Evolutionary conservation across 169 alveolate genomes (phyloP), one percentile per base, ranked within the genome.

Genomic region (Cryptosporidium ryanae): DNA sequence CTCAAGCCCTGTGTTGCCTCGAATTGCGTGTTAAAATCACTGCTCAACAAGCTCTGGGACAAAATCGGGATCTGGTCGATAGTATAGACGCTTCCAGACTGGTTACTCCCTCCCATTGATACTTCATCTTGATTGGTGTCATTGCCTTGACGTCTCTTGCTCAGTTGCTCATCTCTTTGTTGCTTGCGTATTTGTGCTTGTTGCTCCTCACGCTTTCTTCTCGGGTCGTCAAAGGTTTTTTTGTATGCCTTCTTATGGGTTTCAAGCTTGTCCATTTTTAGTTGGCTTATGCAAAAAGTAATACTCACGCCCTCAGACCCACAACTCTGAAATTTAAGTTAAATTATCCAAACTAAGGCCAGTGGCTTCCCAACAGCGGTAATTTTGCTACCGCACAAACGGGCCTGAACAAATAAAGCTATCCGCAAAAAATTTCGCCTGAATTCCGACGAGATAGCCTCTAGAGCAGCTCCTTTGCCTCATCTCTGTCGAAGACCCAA

Each of bases 111-210:
- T 43, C 92, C 64, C 32, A 68, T 68, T 0, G 91, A 65, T 34
- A 66, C 82, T 46, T 89, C 67, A 29, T 81, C 65, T 15, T 82
- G 52, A 50, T 84, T 93, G 43, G 76, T 63, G 71, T 89, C 94
- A 61, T 61, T 84, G 1, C 90, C 84, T 44, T 92, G 94, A 65
- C 98, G 92, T 66, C 93, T 93, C 81, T 94, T 93, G 64, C 93
- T 95, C 66, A 94, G 82, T 64, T 94, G 93, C 49, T 94, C 92
- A 89, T 95, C 97, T 31, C 97, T 92, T 66, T 91, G 93, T 84
- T 94, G 96, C 84, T 95, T 95, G 49, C 98, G 94, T 61, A 94
- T 94, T 82, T 95, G 98, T 23, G 96, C 96, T 70, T 94, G 96
- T 64, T 93, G 90, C 84, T 95, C 97, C 91, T 95, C 98, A 52